These are phyloP conservation scores for Gamsiella multidivaricata DNA, from an alignment of 192 early-diverging fungal genomes.

Conservation along the genomic window DNA sequence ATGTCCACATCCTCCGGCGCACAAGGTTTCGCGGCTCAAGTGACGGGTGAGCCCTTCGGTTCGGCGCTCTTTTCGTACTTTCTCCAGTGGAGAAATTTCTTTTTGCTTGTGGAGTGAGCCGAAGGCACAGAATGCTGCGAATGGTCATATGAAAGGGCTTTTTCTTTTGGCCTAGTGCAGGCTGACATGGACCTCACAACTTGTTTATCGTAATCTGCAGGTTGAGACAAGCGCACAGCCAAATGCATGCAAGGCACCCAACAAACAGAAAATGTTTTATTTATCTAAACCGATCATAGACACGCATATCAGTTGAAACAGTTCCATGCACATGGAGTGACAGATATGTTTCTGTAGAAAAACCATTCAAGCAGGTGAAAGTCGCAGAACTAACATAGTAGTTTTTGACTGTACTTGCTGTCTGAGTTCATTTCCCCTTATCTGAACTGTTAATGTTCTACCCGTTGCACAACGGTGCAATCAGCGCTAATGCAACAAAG, in stretches of 20 bases:
- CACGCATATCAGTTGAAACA: neutral
- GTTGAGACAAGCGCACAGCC: neutral
- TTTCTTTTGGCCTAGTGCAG: neutral
- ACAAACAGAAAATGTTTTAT: constrained; percentile 1
- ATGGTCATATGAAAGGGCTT: constrained; percentile 20
- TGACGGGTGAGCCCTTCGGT: neutral
- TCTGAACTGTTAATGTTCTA: no score
- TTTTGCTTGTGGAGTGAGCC: constrained; percentile 9
- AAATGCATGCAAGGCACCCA: neutral
- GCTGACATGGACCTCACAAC: no score
- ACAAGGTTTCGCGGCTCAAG: neutral
- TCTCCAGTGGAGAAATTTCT: constrained; percentile 8
- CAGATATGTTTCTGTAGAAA: neutral
- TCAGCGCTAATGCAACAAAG: no score
- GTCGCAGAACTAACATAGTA: no score
- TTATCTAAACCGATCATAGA: neutral
- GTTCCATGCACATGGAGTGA: neutral
- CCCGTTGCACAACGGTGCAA: no score
- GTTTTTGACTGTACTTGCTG: no score
- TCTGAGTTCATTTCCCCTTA: no score
- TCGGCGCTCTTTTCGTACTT: neutral
- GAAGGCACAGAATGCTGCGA: neutral
- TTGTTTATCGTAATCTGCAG: neutral
- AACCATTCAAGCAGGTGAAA: neutral
- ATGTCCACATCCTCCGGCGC: no score